Conservation (phyloP, 257 asterid genomes). For the Cinchona pubescens region DNA sequence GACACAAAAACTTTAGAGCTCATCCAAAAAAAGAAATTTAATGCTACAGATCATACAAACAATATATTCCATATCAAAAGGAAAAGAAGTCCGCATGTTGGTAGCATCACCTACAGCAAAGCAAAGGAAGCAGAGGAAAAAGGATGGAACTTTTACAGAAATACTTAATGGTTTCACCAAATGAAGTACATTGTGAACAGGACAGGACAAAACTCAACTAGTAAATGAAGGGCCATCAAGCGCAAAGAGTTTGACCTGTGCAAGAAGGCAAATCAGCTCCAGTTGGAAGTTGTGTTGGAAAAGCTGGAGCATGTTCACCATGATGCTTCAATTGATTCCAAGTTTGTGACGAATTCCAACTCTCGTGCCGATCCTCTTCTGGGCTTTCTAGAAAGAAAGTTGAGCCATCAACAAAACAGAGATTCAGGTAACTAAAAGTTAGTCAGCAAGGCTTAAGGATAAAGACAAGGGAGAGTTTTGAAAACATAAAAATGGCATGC, state of each 20-base stretch:
- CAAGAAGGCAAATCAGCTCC: slow-evolving; percentile 94
- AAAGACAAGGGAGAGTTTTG: not conserved
- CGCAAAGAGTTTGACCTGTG: slow-evolving; percentile 56
- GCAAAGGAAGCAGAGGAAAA: not conserved
- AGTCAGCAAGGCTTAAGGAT: not conserved
- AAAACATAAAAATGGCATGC: not conserved
- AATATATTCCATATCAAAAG: not conserved
- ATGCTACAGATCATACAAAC: not conserved
- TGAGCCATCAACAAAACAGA: slow-evolving; percentile 17
- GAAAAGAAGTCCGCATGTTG: not conserved
- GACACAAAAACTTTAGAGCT: not conserved
- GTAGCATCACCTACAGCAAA: not conserved
- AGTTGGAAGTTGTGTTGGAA: slow-evolving; percentile 86
- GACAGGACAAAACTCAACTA: not conserved
- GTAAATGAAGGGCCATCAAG: slow-evolving; percentile 4
- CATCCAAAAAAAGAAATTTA: not conserved
- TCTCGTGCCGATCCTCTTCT: slow-evolving; percentile 51
- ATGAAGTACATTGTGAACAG: not conserved
- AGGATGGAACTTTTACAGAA: not conserved
- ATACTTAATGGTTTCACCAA: not conserved
- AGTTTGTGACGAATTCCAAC: slow-evolving; percentile 45
- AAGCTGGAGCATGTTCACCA: slow-evolving; percentile 49
- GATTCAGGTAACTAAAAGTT: not conserved
- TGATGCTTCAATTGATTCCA: slow-evolving; percentile 58
- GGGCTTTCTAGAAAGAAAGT: slow-evolving; percentile 46